phyloP scores from a whole-genome alignment of 2,329 filamentous ascomycete genomes.

The Hypoxylon sp. region DNA sequence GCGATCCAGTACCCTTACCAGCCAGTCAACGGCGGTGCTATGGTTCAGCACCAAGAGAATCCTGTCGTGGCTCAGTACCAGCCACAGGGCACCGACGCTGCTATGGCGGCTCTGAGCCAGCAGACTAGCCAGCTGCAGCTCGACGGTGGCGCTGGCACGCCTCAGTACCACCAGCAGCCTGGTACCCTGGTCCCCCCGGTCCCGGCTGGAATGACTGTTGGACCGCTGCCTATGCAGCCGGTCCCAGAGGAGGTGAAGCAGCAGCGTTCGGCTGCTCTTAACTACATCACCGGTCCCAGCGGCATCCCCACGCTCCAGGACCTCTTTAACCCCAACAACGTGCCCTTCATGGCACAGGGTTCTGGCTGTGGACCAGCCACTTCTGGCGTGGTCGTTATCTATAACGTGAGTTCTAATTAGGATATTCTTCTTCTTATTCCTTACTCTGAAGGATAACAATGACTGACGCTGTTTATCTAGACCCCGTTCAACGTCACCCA shows the following conservation, averaged over 20 bases:
- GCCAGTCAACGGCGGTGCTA: background rate
- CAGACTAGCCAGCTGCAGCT: too few species aligned
- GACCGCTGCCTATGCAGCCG: background rate
- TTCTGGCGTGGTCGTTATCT: conserved; percentile 58
- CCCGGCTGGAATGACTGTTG: background rate
- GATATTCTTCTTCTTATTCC: background rate
- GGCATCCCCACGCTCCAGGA: conserved; percentile 45
- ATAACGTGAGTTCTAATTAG: conserved; percentile 54
- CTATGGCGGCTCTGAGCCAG: too few species aligned
- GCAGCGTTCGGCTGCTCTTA: conserved; percentile 14
- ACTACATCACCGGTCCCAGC: conserved; percentile 47
- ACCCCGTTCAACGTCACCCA: conserved; percentile 53
- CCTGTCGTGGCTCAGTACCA: too few species aligned
- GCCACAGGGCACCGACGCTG: too few species aligned
- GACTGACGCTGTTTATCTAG: conserved; percentile 39
- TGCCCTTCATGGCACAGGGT: conserved; percentile 57
- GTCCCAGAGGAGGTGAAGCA: background rate
- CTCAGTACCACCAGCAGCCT: background rate
- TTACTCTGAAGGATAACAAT: background rate
- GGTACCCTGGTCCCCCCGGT: background rate
- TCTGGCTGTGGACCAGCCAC: conserved; percentile 41
- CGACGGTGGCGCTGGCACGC: too few species aligned
- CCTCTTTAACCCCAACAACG: conserved; percentile 51
- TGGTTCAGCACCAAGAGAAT: background rate
- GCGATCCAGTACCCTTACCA: background rate